Evolutionary conservation across 179 eudicot species (phyloP), one percentile per base, ranked within the genome.

Genomic region (Vitellaria paradoxa): DNA sequence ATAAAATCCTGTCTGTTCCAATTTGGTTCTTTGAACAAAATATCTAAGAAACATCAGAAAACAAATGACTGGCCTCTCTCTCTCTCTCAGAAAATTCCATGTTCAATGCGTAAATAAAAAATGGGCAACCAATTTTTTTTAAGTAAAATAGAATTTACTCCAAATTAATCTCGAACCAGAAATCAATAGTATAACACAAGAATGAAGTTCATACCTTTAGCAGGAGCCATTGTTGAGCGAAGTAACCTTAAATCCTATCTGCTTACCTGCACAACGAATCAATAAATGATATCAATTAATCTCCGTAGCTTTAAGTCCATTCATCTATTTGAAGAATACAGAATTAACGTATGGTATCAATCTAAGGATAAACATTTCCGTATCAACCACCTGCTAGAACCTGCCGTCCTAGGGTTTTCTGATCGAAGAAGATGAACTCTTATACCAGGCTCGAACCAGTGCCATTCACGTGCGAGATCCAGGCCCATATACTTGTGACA

Each of bases 361-460:
- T 52, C 56, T 14, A 52, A 52, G 15, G 13, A 52, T 52, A 52
- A 52, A 14, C 45, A 42, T 42, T 42, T 42, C 45, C 3, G 45
- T 42, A 52, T 10, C 5, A 4, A 52, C 13, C 4, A 52, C 56
- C 56, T 52, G 3, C 56, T 20, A 23, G 30, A 9, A 47, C 10
- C 70, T n/a, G 70, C 78, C 78, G 70, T 37, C 62, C 50, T 64
- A 75, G 78, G 78, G 78, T 75, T 75, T 75, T 3, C 62, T 10
- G 0, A 17, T 4, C 3, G 46, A 49, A 49, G 70, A 52, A 7
- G 12, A 18, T 18, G 15, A 50, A 42, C 8, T 52, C 17, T 71
- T 52, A 71, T 71, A 71, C 11, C 40, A 30, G 14, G 63, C 14
- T 17, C 21, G 56, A 55, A 23, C 74, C 26, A 24, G 63, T 26